Conservation (phyloP, 2,329 filamentous ascomycete species). For the Talaromyces sp. region DNA sequence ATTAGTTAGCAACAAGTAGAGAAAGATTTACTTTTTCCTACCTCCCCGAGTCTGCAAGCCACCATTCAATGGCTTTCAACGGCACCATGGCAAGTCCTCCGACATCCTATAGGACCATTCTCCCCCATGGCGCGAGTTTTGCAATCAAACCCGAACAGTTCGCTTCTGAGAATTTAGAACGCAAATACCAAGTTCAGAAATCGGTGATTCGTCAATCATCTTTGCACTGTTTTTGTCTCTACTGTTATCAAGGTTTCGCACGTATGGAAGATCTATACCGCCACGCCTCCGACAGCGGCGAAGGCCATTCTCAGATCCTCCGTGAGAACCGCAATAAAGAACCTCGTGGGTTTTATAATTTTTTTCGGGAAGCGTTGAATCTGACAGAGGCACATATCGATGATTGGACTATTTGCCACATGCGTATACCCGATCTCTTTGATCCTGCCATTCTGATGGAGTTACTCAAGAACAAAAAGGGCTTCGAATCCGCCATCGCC, state of each 20-base stretch:
- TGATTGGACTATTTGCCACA: slow-evolving; percentile 18
- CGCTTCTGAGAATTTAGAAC: slow-evolving; percentile 8
- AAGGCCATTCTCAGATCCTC: slow-evolving; percentile 15
- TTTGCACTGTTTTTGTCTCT: slow-evolving; percentile 17
- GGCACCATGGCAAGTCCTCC: neutral
- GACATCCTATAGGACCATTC: slow-evolving; percentile 3
- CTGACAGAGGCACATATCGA: slow-evolving; percentile 16
- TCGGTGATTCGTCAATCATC: slow-evolving; percentile 14
- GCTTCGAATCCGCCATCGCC: slow-evolving; percentile 13
- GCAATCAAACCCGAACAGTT: slow-evolving; percentile 10
- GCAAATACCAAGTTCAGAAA: slow-evolving; percentile 13
- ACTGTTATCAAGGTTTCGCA: slow-evolving; percentile 17
- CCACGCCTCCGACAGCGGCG: slow-evolving; percentile 15
- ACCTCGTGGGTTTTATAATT: slow-evolving; percentile 14
- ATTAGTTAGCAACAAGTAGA: neutral
- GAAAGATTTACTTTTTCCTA: neutral
- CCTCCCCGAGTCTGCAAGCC: neutral
- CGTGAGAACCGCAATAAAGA: slow-evolving; percentile 17
- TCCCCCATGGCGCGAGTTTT: slow-evolving; percentile 10
- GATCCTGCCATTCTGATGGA: slow-evolving; percentile 16
- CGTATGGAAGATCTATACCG: slow-evolving; percentile 18
- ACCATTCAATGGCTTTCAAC: neutral
- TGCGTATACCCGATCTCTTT: slow-evolving; percentile 16
- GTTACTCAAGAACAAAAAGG: slow-evolving; percentile 15
- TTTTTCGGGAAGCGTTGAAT: slow-evolving; percentile 16